phyloP scores from a whole-genome alignment of 768 basidiomycete genomes.

The Cystofilobasidium bisporidii region DNA sequence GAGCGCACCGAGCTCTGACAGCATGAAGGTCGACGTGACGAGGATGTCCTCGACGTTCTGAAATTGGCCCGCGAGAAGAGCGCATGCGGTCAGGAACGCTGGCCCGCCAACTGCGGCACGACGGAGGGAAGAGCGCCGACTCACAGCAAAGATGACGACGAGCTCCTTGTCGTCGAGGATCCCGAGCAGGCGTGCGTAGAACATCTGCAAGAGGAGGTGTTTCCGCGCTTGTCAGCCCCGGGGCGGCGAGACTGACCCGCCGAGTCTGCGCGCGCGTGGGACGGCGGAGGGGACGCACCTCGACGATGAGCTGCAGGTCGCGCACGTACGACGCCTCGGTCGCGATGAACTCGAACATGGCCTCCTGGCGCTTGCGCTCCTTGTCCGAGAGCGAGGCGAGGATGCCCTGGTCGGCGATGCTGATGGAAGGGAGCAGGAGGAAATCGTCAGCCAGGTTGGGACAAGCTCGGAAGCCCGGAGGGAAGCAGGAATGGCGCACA shows the following conservation, averaged over 20 bases:
- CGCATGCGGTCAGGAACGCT: background rate
- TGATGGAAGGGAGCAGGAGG: slow-evolving; percentile 20
- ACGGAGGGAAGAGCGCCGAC: background rate
- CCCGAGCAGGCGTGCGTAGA: slow-evolving; percentile 68
- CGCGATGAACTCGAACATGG: slow-evolving; percentile 82
- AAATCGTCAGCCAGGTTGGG: background rate
- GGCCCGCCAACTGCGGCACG: no score
- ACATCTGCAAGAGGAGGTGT: slow-evolving; percentile 52
- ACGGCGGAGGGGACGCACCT: slow-evolving; percentile 47
- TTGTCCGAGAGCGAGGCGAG: slow-evolving; percentile 64
- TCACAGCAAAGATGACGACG: slow-evolving; percentile 52
- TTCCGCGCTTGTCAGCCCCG: no score
- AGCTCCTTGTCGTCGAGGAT: slow-evolving; percentile 66
- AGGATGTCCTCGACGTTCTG: slow-evolving; percentile 73
- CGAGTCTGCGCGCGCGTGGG: background rate
- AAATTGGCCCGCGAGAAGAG: slow-evolving; percentile 42
- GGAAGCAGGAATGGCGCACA: background rate
- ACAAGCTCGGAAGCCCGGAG: background rate
- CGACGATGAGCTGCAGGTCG: slow-evolving; percentile 81
- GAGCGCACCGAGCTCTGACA: slow-evolving; percentile 24
- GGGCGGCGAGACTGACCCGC: no score
- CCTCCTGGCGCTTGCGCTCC: slow-evolving; percentile 81
- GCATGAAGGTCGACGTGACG: slow-evolving; percentile 22
- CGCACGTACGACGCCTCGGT: slow-evolving; percentile 86
- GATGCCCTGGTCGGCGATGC: slow-evolving; percentile 16